These are phyloP conservation scores for Solanum sejunctum DNA, from an alignment of 257 asterid species.

Conservation along the genomic window DNA sequence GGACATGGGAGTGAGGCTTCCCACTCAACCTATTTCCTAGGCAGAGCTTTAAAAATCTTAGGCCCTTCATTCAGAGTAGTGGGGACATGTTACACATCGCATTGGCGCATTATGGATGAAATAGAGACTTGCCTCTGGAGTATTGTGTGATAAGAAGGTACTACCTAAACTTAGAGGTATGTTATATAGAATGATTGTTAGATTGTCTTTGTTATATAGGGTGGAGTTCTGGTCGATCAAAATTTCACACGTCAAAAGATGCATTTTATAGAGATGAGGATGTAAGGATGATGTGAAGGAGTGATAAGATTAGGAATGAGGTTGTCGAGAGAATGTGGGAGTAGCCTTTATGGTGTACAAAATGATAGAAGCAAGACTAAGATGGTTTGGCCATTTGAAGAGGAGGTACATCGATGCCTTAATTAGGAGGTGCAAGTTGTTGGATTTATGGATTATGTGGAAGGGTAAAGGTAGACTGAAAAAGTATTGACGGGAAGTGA, in stretches of 20 bases:
- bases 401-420: not conserved
- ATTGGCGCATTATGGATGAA: not conserved
- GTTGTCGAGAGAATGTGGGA: not conserved
- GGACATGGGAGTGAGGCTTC: no score
- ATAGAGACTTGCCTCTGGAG: not conserved
- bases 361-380: not conserved
- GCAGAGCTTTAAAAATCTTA: no score
- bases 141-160: not conserved
- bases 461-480: not conserved
- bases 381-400: not conserved
- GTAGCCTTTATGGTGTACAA: not conserved
- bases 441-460: not conserved
- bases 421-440: not conserved
- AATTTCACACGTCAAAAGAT: not conserved
- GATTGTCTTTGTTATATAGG: not conserved
- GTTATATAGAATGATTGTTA: not conserved
- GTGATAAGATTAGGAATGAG: not conserved
- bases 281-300: not conserved
- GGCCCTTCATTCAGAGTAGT: not conserved
- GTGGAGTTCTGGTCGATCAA: not conserved
- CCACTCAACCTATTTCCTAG: no score
- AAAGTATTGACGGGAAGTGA: not conserved
- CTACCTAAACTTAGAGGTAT: not conserved
- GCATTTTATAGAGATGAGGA: not conserved
- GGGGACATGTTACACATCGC: not conserved